Evolutionary conservation across 2,329 filamentous ascomycete genomes (phyloP).

Genomic region (Byssochlamys sp.): DNA sequence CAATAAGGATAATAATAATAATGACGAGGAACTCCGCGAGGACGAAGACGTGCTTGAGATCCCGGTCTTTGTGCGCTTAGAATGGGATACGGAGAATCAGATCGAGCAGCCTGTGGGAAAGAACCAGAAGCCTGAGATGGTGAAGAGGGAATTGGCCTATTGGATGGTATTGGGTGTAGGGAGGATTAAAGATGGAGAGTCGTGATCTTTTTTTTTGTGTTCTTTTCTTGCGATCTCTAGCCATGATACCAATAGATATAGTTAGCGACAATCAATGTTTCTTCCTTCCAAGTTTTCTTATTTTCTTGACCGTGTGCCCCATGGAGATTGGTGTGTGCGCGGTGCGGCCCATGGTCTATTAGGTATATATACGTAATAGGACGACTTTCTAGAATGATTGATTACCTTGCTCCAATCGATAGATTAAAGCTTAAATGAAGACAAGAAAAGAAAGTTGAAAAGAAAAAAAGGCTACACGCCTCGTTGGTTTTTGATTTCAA

Average conservation of each 20-base stretch:
- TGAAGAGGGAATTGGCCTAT: conserved; percentile 82
- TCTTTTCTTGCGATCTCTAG: not conserved
- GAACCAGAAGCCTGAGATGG: conserved; percentile 53
- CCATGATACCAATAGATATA: not conserved
- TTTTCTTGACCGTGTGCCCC: no score
- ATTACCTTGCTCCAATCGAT: no score
- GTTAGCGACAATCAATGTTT: not conserved
- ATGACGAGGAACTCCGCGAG: conserved; percentile 22
- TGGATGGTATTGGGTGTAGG: conserved; percentile 91
- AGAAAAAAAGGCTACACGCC: not conserved
- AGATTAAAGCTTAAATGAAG: not conserved
- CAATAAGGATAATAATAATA: conserved; percentile 14
- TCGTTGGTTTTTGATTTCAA: not conserved
- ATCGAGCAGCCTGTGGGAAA: conserved; percentile 27
- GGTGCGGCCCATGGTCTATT: no score
- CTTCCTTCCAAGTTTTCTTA: not conserved
- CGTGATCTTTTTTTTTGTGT: no score
- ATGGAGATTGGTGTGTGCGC: no score
- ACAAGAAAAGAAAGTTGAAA: not conserved
- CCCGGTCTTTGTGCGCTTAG: conserved; percentile 82
- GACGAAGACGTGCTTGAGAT: conserved; percentile 70
- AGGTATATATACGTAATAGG: no score
- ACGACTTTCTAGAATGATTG: no score
- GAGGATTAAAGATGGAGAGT: conserved; percentile 48
- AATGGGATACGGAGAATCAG: conserved; percentile 65